phyloP scores from a whole-genome alignment of 2,329 filamentous ascomycete genomes.

The Teratosphaeria gauchensis region DNA sequence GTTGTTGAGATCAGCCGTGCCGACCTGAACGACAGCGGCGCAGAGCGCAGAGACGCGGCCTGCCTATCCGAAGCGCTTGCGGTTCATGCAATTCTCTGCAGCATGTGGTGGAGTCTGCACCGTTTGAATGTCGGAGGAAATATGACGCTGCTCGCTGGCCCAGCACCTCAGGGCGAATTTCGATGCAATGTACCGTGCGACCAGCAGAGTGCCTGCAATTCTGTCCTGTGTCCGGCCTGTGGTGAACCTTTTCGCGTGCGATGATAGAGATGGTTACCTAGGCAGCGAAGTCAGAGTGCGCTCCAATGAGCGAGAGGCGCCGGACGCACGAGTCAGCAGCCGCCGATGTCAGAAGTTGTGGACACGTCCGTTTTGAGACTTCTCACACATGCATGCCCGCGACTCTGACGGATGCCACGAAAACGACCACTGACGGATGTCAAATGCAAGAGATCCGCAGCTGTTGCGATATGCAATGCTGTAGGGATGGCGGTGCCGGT shows the following conservation, averaged over 20 bases:
- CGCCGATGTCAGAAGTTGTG: not conserved
- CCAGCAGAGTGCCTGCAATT: no score
- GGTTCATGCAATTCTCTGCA: not conserved
- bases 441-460: no score
- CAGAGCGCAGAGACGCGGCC: not conserved
- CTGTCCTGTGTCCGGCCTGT: not conserved
- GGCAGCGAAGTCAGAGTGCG: not conserved
- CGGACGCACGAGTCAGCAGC: not conserved
- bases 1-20: not conserved
- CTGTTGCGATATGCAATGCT: not conserved
- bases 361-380: not conserved
- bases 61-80: not conserved
- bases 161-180: not conserved
- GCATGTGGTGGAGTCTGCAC: not conserved
- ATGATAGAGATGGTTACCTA: not conserved
- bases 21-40: not conserved
- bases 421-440: no score
- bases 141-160: not conserved
- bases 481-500: not conserved
- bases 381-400: no score
- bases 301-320: not conserved
- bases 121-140: not conserved
- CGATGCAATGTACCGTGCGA: not conserved
- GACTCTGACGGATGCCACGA: no score
- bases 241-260: not conserved